Conservation (phyloP, 2,329 filamentous ascomycete species). For the Monilinia fructicola region DNA sequence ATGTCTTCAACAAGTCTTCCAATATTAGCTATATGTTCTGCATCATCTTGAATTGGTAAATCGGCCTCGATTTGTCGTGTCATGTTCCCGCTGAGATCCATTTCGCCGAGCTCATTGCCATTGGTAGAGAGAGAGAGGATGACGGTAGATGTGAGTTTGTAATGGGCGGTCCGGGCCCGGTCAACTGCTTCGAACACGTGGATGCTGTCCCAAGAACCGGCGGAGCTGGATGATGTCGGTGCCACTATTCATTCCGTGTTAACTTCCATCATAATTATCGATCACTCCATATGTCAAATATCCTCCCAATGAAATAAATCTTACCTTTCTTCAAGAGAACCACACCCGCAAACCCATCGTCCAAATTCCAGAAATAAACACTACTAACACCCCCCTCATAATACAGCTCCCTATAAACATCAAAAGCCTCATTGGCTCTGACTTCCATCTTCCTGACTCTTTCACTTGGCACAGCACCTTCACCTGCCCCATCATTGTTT, state of each 20-base stretch:
- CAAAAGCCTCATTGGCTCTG: constrained; percentile 91
- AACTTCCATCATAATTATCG: constrained; percentile 4
- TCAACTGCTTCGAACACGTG: constrained; percentile 98
- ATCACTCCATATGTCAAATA: constrained; percentile 2
- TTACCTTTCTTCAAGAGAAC: constrained; percentile 92
- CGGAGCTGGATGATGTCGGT: constrained; percentile 62
- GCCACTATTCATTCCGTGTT: constrained; percentile 52
- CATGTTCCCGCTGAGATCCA: constrained; percentile 97
- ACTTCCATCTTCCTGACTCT: constrained; percentile 91
- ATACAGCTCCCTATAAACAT: constrained; percentile 94
- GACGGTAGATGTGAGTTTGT: constrained; percentile 96
- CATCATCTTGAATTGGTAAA: constrained; percentile 83
- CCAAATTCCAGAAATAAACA: constrained; percentile 97
- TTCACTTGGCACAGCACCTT: constrained; percentile 86
- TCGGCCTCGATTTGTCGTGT: constrained; percentile 94
- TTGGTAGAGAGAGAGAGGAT: constrained; percentile 81
- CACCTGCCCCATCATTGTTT: constrained; percentile 61
- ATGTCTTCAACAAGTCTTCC: constrained; percentile 95
- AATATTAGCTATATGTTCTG: constrained; percentile 93
- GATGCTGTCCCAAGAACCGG: constrained; percentile 95
- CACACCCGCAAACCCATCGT: constrained; percentile 95
- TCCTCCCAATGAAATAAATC: constrained; percentile 35
- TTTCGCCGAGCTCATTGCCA: constrained; percentile 68
- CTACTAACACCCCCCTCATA: constrained; percentile 95
- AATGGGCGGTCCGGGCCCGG: constrained; percentile 86